These are phyloP conservation scores for Nemania sp. DNA, from an alignment of 2,329 filamentous ascomycete genomes.

Conservation along the genomic window DNA sequence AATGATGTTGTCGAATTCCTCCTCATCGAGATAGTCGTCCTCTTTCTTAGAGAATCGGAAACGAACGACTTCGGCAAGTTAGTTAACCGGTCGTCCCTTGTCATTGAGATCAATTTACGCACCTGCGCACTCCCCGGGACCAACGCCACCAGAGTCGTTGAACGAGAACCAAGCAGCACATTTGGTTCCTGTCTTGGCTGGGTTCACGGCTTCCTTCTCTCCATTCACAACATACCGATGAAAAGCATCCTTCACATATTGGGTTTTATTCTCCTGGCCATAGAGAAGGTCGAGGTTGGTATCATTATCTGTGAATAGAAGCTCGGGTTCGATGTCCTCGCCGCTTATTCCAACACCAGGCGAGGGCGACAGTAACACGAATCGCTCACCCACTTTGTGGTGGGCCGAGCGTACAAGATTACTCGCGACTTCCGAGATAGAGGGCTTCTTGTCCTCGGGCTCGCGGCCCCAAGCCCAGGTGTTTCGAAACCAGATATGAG, in stretches of 20 bases:
- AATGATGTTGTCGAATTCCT: constrained; percentile 87
- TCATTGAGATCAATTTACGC: constrained; percentile 53
- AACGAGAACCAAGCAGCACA: constrained; percentile 91
- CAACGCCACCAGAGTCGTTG: constrained; percentile 84
- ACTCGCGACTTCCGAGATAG: constrained; percentile 68
- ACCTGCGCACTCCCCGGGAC: constrained; percentile 88
- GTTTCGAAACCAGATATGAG: constrained; percentile 96
- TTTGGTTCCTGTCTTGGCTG: constrained; percentile 80
- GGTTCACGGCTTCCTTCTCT: constrained; percentile 82
- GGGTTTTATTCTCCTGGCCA: constrained; percentile 74
- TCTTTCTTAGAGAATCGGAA: constrained; percentile 82
- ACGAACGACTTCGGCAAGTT: constrained; percentile 68
- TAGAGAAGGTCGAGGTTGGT: constrained; percentile 84
- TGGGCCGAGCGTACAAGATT: constrained; percentile 79
- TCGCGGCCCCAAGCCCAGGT: constrained; percentile 96
- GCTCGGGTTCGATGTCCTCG: constrained; percentile 80
- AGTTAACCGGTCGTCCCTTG: constrained; percentile 7
- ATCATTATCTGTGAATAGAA: constrained; percentile 95
- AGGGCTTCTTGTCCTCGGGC: constrained; percentile 74
- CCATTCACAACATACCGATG: constrained; percentile 84
- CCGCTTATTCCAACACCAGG: constrained; percentile 79
- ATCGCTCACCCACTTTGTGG: constrained; percentile 78
- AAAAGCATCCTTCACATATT: constrained; percentile 94
- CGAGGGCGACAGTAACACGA: constrained; percentile 84
- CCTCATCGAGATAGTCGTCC: constrained; percentile 84